Conservation (phyloP, 148 eudicot genomes). For the Mesembryanthemum crystallinum region DNA sequence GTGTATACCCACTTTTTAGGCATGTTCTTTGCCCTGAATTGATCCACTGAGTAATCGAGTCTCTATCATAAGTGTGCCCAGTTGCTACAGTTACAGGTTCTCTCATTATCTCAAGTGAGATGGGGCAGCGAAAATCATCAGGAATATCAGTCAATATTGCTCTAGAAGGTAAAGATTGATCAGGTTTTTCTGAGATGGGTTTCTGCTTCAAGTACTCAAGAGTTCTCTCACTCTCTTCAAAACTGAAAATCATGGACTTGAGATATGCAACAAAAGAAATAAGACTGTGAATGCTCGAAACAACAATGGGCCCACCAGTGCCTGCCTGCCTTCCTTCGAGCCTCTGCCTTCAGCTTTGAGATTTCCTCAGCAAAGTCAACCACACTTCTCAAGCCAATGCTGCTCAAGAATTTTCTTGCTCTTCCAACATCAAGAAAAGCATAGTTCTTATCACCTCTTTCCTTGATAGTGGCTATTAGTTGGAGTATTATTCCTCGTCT, state of each 20-base stretch:
- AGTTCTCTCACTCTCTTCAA: slow-evolving; percentile 15
- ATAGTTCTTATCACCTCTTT: slow-evolving; percentile 1
- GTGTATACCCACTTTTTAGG: slow-evolving; percentile 55
- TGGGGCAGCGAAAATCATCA: slow-evolving; percentile 62
- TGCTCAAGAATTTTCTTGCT: slow-evolving; percentile 12
- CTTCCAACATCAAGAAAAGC: slow-evolving; percentile 1
- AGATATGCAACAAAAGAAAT: slow-evolving; percentile 42
- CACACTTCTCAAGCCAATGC: slow-evolving; percentile 18
- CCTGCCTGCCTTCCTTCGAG: slow-evolving; percentile 57
- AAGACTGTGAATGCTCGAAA: slow-evolving; percentile 49
- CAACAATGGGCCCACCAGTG: slow-evolving; percentile 58
- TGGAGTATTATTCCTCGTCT: slow-evolving; percentile 35
- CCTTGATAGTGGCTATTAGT: slow-evolving; percentile 1
- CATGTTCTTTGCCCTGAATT: slow-evolving; percentile 61
- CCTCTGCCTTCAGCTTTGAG: slow-evolving; percentile 35
- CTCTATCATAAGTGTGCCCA: slow-evolving; percentile 31
- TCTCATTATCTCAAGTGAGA: slow-evolving; percentile 57
- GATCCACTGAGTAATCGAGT: slow-evolving; percentile 35
- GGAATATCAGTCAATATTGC: slow-evolving; percentile 38
- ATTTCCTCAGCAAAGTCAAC: slow-evolving; percentile 11
- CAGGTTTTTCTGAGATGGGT: slow-evolving; percentile 21
- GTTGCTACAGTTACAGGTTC: slow-evolving; percentile 66
- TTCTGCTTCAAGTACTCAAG: slow-evolving; percentile 21
- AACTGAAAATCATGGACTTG: slow-evolving; percentile 36
- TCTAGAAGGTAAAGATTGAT: slow-evolving; percentile 30